These are phyloP conservation scores for Cutaneotrichosporon curvatum DNA, from an alignment of 1,284 basidiomycete species.

Conservation along the genomic window DNA sequence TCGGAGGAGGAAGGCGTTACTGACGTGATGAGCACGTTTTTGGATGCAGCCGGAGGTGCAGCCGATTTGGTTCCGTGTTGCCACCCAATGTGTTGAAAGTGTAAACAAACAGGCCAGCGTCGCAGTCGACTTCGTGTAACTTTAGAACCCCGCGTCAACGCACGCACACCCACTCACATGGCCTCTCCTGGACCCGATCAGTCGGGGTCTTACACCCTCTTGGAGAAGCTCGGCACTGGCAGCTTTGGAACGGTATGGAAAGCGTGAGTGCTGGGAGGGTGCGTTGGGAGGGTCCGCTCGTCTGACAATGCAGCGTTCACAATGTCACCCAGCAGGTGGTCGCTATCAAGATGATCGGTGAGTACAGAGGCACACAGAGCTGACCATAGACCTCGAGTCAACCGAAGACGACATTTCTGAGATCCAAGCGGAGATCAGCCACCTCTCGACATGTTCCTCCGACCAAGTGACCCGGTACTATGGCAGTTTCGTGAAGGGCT, in stretches of 20 bases:
- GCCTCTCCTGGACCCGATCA: constrained; percentile 52
- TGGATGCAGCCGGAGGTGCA: too few relatives aligned
- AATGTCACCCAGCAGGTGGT: constrained; percentile 89
- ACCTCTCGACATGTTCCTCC: constrained; percentile 89
- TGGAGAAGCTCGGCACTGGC: constrained; percentile 95
- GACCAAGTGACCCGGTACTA: constrained; percentile 95
- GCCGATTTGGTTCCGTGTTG: not conserved
- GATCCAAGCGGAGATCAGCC: constrained; percentile 96
- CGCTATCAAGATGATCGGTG: constrained; percentile 96
- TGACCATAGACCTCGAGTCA: constrained; percentile 48
- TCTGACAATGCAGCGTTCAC: constrained; percentile 56
- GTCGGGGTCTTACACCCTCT: constrained; percentile 78
- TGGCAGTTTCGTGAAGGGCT: constrained; percentile 90
- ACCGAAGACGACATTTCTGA: constrained; percentile 93
- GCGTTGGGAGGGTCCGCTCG: too few relatives aligned
- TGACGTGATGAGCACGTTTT: not conserved
- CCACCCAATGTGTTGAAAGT: not conserved
- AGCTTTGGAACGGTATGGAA: constrained; percentile 97
- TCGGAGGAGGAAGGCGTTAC: not conserved
- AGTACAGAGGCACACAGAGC: constrained; percentile 24
- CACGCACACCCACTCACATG: constrained; percentile 2
- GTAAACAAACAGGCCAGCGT: too few relatives aligned
- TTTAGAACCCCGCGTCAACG: not conserved
- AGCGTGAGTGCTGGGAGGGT: constrained; percentile 50
- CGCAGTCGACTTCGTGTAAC: too few relatives aligned